Evolutionary conservation across 148 eudicot species (phyloP), one percentile per base, ranked within the genome.

Genomic region (Silene conica): DNA sequence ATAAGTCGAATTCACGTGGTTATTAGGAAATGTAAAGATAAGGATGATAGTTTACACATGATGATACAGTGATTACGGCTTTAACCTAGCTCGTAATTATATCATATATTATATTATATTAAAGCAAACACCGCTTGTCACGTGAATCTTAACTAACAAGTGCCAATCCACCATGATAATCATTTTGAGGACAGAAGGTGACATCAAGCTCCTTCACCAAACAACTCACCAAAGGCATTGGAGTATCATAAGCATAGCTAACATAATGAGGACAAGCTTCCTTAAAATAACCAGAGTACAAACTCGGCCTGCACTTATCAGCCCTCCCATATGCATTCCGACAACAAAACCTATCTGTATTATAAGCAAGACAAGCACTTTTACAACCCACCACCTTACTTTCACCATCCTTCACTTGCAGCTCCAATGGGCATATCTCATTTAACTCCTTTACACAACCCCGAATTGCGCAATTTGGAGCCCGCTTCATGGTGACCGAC

Each of bases 371-470:
- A 21, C 92, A 91, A 18, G 86, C 96, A 66, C 96, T 91, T 16
- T 87, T 89, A 79, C 96, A 91, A 19, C 88, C 96, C 63, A 86
- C 93, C 18, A 87, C 85, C 38, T 83, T 81, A 1, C 91, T 87
- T 3, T 19, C 1, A 0, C 46, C 66, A 59, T 84, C 86, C 75
- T 57, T 38, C 0, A 87, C 83, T 69, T 80, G 82, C 9, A 91
- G 83, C 74, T 91, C 91, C 22, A 73, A 68, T 0, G 96, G 92
- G 34, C 96, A 91, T n/a, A 34, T n/a, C 6, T 8, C 62, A 31
- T 86, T 88, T 77, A 91, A 1, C 23, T 88, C 73, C 45, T 79
- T 87, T 18, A 26, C 0, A 71, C 96, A 91, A 11, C 92, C 88
- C 25, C 78, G 72, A 18, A 91, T 84, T 9, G 48, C 3, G 70